These are phyloP conservation scores for Ustilago crameri DNA, from an alignment of 1,284 basidiomycete genomes.

Conservation along the genomic window DNA sequence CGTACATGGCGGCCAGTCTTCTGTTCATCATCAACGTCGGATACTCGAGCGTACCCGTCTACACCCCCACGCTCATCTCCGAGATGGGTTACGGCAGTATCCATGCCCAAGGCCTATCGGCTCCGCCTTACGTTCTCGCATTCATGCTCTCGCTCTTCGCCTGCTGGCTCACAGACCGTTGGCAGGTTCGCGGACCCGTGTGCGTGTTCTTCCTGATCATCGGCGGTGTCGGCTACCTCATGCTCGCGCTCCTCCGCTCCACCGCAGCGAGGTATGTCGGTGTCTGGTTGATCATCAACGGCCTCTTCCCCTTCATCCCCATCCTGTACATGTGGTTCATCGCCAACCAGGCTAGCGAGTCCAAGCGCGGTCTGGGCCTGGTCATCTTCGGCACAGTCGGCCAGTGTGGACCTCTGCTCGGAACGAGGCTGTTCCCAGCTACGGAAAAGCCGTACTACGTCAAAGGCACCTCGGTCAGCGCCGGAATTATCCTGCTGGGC, in stretches of 20 bases:
- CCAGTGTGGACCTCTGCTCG: slow-evolving; percentile 58
- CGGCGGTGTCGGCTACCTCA: slow-evolving; percentile 57
- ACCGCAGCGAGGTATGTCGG: slow-evolving; percentile 45
- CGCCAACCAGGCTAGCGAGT: slow-evolving; percentile 52
- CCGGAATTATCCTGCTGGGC: slow-evolving; percentile 44
- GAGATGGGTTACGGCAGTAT: slow-evolving; percentile 60
- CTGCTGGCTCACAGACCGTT: slow-evolving; percentile 45
- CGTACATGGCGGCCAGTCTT: slow-evolving; percentile 49
- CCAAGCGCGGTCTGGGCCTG: slow-evolving; percentile 52
- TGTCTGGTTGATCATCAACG: slow-evolving; percentile 52
- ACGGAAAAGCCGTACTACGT: slow-evolving; percentile 52
- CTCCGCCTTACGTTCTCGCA: slow-evolving; percentile 59
- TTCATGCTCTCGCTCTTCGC: slow-evolving; percentile 45
- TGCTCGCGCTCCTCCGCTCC: slow-evolving; percentile 50
- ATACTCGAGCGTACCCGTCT: slow-evolving; percentile 61
- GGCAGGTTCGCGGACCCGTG: slow-evolving; percentile 52
- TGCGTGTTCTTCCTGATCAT: slow-evolving; percentile 49
- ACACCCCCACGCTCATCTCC: slow-evolving; percentile 59
- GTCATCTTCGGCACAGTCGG: slow-evolving; percentile 59
- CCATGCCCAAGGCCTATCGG: slow-evolving; percentile 52
- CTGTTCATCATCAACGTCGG: slow-evolving; percentile 64
- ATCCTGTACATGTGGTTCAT: slow-evolving; percentile 61
- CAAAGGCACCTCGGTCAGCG: slow-evolving; percentile 50
- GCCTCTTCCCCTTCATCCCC: slow-evolving; percentile 60
- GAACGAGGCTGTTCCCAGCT: slow-evolving; percentile 57